Base-by-base conservation (phyloP, 23 red algal genomes). In the Gracilaria caudata region DNA sequence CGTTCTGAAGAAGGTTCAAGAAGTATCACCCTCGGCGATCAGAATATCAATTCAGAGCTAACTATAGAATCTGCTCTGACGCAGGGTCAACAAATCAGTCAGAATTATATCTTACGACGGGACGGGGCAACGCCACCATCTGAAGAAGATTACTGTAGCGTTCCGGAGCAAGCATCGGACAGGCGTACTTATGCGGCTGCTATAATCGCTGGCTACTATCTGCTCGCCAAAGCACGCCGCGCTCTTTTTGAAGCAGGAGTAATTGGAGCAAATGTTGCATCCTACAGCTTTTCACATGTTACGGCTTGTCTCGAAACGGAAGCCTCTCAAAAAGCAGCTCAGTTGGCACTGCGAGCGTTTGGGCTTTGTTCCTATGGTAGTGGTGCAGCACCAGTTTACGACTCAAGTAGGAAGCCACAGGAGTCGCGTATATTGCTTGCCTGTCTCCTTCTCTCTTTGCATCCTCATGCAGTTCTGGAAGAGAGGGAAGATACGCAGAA, bases 121-220 rank as follows among this genome's bases (percentile, higher is more conserved):
- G 51, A 17, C 20, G 3, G 30, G 16, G 12, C 1, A 10, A 80
- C 51, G 0, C 77, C 56, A 26, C 53, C 51, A 56, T 80, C 77
- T 37, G 77, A 80, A 3, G 77, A 80, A 25, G 77, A 80, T 3
- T 40, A 40, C 10, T 51, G 47, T 16, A 19, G 47, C 36, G 4
- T 47, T 2, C 24, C 45, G 1, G 28, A 68, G 13, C 38, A 30
- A 13, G 63, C 14, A 12, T 19, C 39, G 2, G 66, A 68, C 39
- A 64, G 58, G 14, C 60, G 35, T 21, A 54, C 21, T 46, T 45
- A 26, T 37, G 85, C 85, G 9, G 85, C 85, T 16, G 61, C 51
- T 8, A 89, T 64, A 37, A 78, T 89, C 49, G 68, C 72, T 59
- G 71, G 72, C 29, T 89, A 89, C 56, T 89, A 89, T 23, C 38